A percentile compares a stretch with the other conserved stretches of the same genome.
phyloP scores from a whole-genome alignment of 2,329 filamentous ascomycete genomes.

The Seiridium cupressi region DNA sequence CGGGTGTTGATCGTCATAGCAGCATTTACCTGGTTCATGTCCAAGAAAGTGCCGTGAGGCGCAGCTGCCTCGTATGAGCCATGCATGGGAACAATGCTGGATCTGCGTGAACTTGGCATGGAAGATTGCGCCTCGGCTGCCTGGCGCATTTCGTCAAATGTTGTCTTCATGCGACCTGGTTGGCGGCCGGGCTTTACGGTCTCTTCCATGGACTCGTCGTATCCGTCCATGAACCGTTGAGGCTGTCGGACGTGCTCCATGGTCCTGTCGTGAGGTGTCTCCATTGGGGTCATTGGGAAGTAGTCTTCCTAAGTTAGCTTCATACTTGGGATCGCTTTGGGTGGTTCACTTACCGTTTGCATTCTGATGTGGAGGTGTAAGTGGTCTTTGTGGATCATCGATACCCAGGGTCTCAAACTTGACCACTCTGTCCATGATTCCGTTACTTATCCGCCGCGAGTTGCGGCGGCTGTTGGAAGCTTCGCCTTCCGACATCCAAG shows the following conservation, averaged over 20 bases:
- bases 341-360: conserved; percentile 48
- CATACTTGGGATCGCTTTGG: not conserved
- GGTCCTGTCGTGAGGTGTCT: conserved; percentile 55
- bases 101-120: conserved; percentile 54
- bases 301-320: conserved; percentile 44
- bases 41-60: conserved; percentile 55
- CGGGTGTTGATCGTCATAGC: conserved; percentile 38
- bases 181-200: conserved; percentile 56
- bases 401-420: conserved; percentile 56
- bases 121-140: conserved; percentile 51
- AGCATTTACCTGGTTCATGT: conserved; percentile 40
- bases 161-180: conserved; percentile 42
- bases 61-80: conserved; percentile 42
- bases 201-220: conserved; percentile 66
- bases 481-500: conserved; percentile 52
- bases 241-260: conserved; percentile 40
- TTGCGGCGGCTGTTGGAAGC: conserved; percentile 38
- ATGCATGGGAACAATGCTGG: conserved; percentile 40
- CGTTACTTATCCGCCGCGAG: conserved; percentile 56
- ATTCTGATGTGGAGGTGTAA: conserved; percentile 62
- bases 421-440: conserved; percentile 57
- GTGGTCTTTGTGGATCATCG: conserved; percentile 48
- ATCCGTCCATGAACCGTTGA: conserved; percentile 56
- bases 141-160: conserved; percentile 59
- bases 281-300: conserved; percentile 66